phyloP scores from a whole-genome alignment of 176 grass and related monocot species.

The Aegilops sharonensis region DNA sequence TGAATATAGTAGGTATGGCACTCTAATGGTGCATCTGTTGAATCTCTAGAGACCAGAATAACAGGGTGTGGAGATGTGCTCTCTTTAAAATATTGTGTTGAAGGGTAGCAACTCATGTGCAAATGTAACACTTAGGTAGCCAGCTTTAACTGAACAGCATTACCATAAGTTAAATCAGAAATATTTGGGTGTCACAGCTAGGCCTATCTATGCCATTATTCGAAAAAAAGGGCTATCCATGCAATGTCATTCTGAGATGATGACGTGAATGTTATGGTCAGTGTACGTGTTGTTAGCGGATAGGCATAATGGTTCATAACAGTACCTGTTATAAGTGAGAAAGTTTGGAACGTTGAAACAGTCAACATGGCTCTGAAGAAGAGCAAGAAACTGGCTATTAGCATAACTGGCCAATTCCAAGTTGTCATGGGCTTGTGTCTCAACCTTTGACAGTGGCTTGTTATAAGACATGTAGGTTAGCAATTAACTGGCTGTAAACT shows the following conservation, averaged over 20 bases:
- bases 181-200: not conserved
- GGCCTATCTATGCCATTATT: not conserved
- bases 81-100: not conserved
- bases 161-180: not conserved
- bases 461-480: not conserved
- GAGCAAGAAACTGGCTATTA: not conserved
- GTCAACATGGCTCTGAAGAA: not conserved
- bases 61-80: not conserved
- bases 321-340: not conserved
- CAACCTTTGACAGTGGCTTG: not conserved
- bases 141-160: not conserved
- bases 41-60: not conserved
- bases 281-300: not conserved
- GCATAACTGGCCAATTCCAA: not conserved
- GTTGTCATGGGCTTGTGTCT: not conserved
- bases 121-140: not conserved
- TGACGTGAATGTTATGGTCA: not conserved
- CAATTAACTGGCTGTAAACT: not conserved
- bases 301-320: not conserved
- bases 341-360: not conserved
- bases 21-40: not conserved
- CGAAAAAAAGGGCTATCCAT: not conserved
- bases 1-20: not conserved
- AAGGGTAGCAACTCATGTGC: not conserved
- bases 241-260: not conserved